These are phyloP conservation scores for Salix arbutifolia DNA, from an alignment of 345 rosid genomes.

Conservation along the genomic window DNA sequence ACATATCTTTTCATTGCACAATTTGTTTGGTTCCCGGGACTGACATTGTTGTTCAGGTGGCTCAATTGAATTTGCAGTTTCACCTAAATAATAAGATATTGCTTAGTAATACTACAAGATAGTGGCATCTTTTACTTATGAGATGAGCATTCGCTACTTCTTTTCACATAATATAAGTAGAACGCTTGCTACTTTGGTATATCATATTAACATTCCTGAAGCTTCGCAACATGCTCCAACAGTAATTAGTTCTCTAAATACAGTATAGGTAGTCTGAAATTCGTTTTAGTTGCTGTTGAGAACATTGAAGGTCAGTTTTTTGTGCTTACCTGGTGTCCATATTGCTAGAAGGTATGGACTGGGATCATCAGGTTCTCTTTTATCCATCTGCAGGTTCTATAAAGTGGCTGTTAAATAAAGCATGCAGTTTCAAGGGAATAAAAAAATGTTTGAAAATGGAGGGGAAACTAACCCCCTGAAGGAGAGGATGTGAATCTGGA, in stretches of 20 bases:
- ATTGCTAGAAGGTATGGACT: slow-evolving; percentile 82
- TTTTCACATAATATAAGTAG: background rate
- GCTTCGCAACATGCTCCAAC: background rate
- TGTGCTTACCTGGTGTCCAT: slow-evolving; percentile 87
- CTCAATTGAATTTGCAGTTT: slow-evolving; percentile 68
- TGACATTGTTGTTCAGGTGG: slow-evolving; percentile 54
- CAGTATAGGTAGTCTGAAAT: background rate
- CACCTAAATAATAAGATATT: slow-evolving; percentile 42
- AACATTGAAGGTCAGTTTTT: background rate
- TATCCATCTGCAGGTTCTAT: slow-evolving; percentile 58
- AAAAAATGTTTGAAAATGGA: background rate
- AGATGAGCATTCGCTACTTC: background rate
- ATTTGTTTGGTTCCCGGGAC: slow-evolving; percentile 39
- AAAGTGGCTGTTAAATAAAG: background rate
- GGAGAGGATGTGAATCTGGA: slow-evolving; percentile 86
- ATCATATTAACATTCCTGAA: background rate
- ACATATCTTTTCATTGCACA: slow-evolving; percentile 66
- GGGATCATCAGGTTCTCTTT: slow-evolving; percentile 77
- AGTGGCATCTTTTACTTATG: background rate
- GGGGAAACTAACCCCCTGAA: slow-evolving; percentile 50
- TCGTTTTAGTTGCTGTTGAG: background rate
- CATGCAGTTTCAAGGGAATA: background rate
- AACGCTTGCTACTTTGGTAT: background rate
- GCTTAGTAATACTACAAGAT: background rate
- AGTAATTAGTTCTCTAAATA: background rate